Percentiles rank a stretch among this genome's conserved stretches.
Evolutionary conservation across 2,329 filamentous ascomycete genomes (phyloP).

Genomic region (Pseudogymnoascus sp.): DNA sequence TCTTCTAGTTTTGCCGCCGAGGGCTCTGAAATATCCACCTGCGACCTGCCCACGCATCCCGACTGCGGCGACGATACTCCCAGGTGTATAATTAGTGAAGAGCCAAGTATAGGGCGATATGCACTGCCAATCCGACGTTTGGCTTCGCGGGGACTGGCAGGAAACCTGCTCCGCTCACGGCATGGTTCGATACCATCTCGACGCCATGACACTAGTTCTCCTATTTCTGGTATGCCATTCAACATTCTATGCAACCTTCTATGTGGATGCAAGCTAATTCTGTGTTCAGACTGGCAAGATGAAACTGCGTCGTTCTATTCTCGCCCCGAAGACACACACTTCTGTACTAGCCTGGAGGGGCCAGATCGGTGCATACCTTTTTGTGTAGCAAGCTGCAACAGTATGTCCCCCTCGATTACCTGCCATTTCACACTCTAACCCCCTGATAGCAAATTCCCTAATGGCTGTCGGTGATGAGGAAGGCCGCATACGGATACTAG

Average conservation of each 20-base stretch:
- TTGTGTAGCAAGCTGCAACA: conserved; percentile 57
- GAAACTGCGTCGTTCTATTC: conserved; percentile 26
- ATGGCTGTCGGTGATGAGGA: conserved; percentile 64
- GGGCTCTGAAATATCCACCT: conserved; percentile 12
- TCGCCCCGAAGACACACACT: conserved; percentile 22
- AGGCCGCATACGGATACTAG: conserved; percentile 54
- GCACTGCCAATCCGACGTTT: neutral
- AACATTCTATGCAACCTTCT: neutral
- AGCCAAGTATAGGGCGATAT: neutral
- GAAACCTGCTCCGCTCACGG: neutral
- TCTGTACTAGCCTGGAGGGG: conserved; percentile 20
- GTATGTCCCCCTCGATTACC: conserved; percentile 32
- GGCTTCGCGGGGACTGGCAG: neutral
- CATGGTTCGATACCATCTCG: conserved; percentile 9
- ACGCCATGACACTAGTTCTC: conserved; percentile 19
- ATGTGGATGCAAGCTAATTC: neutral
- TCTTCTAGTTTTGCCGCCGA: neutral
- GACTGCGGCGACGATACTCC: neutral
- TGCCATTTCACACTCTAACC: conserved; percentile 16
- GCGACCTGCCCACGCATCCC: conserved; percentile 7
- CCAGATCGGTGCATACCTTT: conserved; percentile 43
- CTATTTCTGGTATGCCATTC: conserved; percentile 23
- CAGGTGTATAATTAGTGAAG: neutral
- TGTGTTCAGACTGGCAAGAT: conserved; percentile 24
- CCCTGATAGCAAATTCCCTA: conserved; percentile 48